Conservation (phyloP, 1,139 yeast genomes). For the Lodderomyces orthopsilosis region DNA sequence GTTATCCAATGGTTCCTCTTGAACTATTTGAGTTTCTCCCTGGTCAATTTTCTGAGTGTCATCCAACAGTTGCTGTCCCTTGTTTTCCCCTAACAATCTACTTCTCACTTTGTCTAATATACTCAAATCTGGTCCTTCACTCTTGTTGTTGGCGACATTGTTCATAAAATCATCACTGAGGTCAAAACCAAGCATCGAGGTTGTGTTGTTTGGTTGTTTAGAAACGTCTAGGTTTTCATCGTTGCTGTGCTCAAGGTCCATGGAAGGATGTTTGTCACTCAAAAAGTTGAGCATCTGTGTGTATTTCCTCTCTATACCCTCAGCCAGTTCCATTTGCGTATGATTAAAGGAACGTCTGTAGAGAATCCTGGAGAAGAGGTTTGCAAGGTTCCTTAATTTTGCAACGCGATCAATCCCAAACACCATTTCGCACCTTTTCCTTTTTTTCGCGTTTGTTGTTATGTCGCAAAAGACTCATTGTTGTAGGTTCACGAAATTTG, state of each 20-base stretch:
- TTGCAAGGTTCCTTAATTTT: neutral
- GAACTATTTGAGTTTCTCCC: conserved; percentile 5
- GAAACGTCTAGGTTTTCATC: neutral
- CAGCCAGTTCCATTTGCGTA: neutral
- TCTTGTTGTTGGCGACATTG: neutral
- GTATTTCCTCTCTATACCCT: neutral
- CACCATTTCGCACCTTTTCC: neutral
- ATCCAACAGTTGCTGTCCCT: neutral
- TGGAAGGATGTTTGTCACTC: neutral
- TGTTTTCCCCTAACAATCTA: conserved; percentile 15
- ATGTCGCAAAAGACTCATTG: neutral
- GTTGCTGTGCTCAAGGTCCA: neutral
- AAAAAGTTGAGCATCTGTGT: neutral
- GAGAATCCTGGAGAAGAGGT: neutral
- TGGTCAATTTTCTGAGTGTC: conserved; percentile 6
- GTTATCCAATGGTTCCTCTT: neutral
- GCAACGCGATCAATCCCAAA: neutral
- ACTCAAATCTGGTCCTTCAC: conserved; percentile 9
- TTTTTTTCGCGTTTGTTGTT: conserved; percentile 4
- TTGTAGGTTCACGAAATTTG: neutral
- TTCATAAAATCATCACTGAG: conserved; percentile 1
- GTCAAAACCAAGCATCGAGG: conserved; percentile 1
- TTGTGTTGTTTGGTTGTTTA: neutral
- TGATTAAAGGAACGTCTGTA: neutral
- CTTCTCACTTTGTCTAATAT: conserved; percentile 19